Base-by-base conservation (phyloP, 345 rosid species). In the Alliaria petiolata region DNA sequence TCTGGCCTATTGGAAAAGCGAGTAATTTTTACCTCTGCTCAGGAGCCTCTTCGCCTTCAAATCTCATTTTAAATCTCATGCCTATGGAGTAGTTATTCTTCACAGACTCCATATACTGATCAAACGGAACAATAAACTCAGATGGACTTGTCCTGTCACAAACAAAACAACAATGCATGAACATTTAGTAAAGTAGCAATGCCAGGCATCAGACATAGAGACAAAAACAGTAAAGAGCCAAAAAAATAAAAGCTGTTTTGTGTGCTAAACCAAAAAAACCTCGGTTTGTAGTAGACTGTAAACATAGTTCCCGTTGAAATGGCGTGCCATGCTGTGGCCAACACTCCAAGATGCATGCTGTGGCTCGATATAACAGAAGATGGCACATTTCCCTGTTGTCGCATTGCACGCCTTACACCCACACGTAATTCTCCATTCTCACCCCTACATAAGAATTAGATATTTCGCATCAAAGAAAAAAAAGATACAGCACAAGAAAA, bases 261-360 rank as follows among this genome's bases (percentile, higher is more conserved):
- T n/a, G 16, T n/a, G 42, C 15, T 30, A n/a, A 69, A 52, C 22
- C 33, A 35, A 36, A 44, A 56, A 44, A 34, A 91, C 97, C 97
- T 87, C 8, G 97, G 97, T 71, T 91, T 91, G 79, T 91, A 89
- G 62, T 86, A 91, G 38, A 89, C 96, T 7, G 93, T 87, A 80
- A 91, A 89, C 87, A 89, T 85, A 3, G 97, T 87, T 70, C 85
- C 86, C 0, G 97, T 89, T 13, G 80, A 72, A 63, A 78, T 68
- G 22, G 96, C 97, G 50, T 91, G 97, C 91, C 96, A 89, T 62
- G 93, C 96, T 2, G 97, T 89, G 20, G 96, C 96, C 67, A 91
- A 83, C 49, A 91, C 95, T 43, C 97, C 97, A 51, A 91, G 89
- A 86, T 91, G 96, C 97, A 89, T 91, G 74, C 97, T 91, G 62